Conservation (phyloP, 1,284 basidiomycete species). For the Trichosporon asahii region DNA sequence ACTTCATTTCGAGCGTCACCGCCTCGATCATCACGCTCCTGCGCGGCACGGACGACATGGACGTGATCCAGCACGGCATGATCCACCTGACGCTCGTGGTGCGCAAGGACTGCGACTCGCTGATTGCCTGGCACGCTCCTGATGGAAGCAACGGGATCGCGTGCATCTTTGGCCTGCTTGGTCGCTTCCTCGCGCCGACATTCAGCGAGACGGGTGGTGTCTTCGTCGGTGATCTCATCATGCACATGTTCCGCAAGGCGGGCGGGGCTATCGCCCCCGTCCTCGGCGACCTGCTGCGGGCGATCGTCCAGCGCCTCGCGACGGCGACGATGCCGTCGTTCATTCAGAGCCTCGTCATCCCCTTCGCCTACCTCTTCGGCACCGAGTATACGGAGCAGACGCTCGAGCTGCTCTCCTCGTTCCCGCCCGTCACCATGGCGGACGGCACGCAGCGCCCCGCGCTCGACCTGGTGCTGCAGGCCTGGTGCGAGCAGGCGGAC, state of each 20-base stretch:
- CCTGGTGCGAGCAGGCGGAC: constrained; percentile 91
- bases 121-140: constrained; percentile 66
- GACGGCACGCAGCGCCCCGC: constrained; percentile 54
- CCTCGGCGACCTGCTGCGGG: constrained; percentile 77
- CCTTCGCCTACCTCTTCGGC: constrained; percentile 82
- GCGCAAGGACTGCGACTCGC: constrained; percentile 77
- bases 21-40: constrained; percentile 70
- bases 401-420: constrained; percentile 68
- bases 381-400: constrained; percentile 75
- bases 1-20: constrained; percentile 70
- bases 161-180: constrained; percentile 68
- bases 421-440: constrained; percentile 51
- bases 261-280: constrained; percentile 63
- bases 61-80: constrained; percentile 80
- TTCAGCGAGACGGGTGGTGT: constrained; percentile 78
- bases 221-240: constrained; percentile 88
- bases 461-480: constrained; percentile 75
- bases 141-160: constrained; percentile 70
- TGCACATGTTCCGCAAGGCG: constrained; percentile 79
- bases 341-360: constrained; percentile 75
- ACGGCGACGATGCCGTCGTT: constrained; percentile 84
- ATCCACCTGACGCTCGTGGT: constrained; percentile 76
- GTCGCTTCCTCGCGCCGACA: constrained; percentile 63
- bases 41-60: constrained; percentile 68
- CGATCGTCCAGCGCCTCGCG: constrained; percentile 74